phyloP scores from a whole-genome alignment of 2,329 filamentous ascomycete species.

The Alternaria hordeiaustralica region DNA sequence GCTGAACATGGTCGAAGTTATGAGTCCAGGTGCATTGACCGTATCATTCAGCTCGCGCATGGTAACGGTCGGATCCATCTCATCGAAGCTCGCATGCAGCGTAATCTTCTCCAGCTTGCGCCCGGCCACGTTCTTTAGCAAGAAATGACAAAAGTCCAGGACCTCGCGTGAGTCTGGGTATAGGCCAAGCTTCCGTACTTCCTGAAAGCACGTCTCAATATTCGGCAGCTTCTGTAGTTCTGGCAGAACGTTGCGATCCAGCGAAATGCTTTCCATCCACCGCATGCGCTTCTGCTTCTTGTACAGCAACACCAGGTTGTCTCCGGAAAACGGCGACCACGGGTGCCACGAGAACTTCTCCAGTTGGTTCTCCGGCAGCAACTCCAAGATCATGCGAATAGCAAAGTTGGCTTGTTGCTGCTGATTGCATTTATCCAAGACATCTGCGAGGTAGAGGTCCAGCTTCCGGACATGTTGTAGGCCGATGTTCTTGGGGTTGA shows the following conservation, averaged over 20 bases:
- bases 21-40: constrained; percentile 54
- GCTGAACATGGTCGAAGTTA: constrained; percentile 55
- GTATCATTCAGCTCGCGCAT: constrained; percentile 55
- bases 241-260: constrained; percentile 51
- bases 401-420: constrained; percentile 56
- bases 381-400: constrained; percentile 57
- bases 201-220: constrained; percentile 51
- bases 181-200: constrained; percentile 53
- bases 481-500: constrained; percentile 56
- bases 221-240: constrained; percentile 52
- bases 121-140: constrained; percentile 50
- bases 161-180: constrained; percentile 56
- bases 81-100: constrained; percentile 55
- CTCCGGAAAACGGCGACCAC: constrained; percentile 56
- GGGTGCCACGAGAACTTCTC: constrained; percentile 60
- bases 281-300: constrained; percentile 57
- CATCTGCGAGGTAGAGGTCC: constrained; percentile 54
- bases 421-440: constrained; percentile 54
- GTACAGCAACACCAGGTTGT: constrained; percentile 57
- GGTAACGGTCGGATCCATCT: constrained; percentile 42
- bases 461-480: constrained; percentile 55
- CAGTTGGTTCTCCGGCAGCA: constrained; percentile 56
- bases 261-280: constrained; percentile 56
- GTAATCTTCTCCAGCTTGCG: constrained; percentile 54
- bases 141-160: constrained; percentile 52